Conservation (phyloP, 2,329 filamentous ascomycete species). For the Calonectria honghensis region DNA sequence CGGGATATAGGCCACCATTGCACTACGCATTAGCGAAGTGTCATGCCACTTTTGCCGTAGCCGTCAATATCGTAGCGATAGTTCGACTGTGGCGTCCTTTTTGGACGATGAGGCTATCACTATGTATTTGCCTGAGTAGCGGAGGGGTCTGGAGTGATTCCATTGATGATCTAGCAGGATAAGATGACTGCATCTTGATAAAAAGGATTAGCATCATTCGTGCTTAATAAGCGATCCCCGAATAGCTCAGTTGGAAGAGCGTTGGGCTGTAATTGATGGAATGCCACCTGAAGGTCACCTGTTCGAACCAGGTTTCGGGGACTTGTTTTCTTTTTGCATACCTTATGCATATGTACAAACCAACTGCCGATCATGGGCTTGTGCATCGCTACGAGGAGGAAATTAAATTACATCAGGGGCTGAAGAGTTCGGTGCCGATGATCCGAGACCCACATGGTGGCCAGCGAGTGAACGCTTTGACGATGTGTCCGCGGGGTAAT, state of each 20-base stretch:
- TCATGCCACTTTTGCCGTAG: no score
- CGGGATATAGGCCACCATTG: no score
- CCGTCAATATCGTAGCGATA: no score
- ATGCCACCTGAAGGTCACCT: conserved; percentile 23
- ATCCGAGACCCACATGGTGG: conserved; percentile 18
- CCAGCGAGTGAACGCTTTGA: background rate
- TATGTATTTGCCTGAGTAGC: no score
- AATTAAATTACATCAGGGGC: conserved; percentile 22
- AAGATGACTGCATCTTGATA: background rate
- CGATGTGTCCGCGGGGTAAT: background rate
- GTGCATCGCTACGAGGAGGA: background rate
- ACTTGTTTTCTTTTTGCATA: background rate
- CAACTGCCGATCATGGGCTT: background rate
- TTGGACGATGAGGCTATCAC: no score
- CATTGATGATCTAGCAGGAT: no score
- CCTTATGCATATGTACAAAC: background rate
- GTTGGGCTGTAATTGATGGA: conserved; percentile 15
- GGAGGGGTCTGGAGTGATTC: no score
- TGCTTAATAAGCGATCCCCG: conserved; percentile 6
- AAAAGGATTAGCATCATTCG: background rate
- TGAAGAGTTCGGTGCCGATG: background rate
- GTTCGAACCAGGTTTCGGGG: conserved; percentile 25
- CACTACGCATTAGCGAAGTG: no score
- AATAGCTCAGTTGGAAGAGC: conserved; percentile 26
- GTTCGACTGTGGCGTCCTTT: no score